Base-by-base conservation (phyloP, 805 yeast species). In the Ogataea pignaliae region DNA sequence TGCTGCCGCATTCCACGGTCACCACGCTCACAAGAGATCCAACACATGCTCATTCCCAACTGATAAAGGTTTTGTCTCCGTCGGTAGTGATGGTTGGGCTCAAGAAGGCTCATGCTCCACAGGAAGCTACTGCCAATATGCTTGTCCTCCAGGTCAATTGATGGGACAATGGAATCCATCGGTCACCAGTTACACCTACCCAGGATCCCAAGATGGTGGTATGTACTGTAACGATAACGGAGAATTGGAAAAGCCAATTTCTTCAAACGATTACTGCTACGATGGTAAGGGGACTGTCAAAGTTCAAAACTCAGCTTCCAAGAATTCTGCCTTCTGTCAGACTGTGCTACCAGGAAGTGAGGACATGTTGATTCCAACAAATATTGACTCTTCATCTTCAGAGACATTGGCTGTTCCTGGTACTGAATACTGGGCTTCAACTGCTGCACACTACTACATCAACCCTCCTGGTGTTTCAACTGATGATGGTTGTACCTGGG, bases 331-430 rank as follows among this genome's bases (percentile, higher is more conserved):
- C 8, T 80, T 88, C 65, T 88, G 97, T 64, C 96, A 89, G 69
- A 88, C 96, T 9, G 96, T 89, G 7, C 72, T 89, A 45, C 97
- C 97, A 18, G 97, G 97, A 53, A 86, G 88, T 64, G 96, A 88
- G 69, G 95, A 88, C 54, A 88, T 88, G 96, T 72, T 88, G 61
- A 88, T 89, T 52, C 97, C 97, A 47, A 88, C 95, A 17, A 61
- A 73, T 42, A 79, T 83, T 45, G 73, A 68, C n/a, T 65, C 72
- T 12, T 75, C 78, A 10, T 56, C 67, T 9, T 48, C 70, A n/a
- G 64, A 70, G 43, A 70, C 74, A 2, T 67, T 88, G 45, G 95
- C 96, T 17, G 96, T 88, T 41, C 96, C 96, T 14, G 88, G 85
- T 17, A 69, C 89, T 2, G 80, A 79, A 44, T 88, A 88, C 70